Conservation (phyloP, 352 stramenopile species). For the Achlya hypogyna region DNA sequence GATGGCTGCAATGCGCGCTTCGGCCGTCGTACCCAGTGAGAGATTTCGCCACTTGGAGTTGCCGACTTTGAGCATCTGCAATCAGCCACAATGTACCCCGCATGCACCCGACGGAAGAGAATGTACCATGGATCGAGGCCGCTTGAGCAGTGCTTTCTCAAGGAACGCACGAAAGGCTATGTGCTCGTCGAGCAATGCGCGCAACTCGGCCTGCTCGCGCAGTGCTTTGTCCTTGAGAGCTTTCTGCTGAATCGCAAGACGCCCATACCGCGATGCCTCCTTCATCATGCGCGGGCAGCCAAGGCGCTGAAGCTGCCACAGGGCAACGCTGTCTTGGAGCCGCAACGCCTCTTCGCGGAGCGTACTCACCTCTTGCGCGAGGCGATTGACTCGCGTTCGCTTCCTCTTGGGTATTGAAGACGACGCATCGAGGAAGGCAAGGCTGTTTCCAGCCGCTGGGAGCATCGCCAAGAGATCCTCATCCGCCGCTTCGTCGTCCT, state of each 20-base stretch:
- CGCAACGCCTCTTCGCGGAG: neutral
- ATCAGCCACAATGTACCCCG: neutral
- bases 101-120: neutral
- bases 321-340: neutral
- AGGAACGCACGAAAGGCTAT: neutral
- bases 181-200: neutral
- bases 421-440: neutral
- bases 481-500: neutral
- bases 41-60: neutral
- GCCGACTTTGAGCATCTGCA: neutral
- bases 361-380: neutral
- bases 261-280: neutral
- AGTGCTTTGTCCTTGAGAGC: neutral
- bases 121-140: neutral
- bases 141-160: neutral
- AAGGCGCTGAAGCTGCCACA: neutral
- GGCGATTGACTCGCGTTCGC: neutral
- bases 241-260: neutral
- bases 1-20: neutral
- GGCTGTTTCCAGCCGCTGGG: no score
- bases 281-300: neutral
- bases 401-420: neutral
- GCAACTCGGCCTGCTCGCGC: neutral
- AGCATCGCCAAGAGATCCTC: neutral
- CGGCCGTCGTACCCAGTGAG: neutral